Conservation (phyloP, 305 asterid genomes). For the Withania somnifera region DNA sequence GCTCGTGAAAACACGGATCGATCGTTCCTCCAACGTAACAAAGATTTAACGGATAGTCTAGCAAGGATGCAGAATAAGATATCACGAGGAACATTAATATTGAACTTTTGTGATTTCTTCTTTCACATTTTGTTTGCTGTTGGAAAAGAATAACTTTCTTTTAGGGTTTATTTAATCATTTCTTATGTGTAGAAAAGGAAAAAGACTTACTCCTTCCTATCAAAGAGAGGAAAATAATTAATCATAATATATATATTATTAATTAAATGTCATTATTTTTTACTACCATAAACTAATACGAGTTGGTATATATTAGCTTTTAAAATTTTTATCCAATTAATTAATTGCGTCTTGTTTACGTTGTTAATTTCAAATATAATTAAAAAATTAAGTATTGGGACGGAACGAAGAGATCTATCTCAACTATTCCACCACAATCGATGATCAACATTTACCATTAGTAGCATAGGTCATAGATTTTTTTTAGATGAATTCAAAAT, state of each 20-base stretch:
- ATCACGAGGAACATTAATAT: neutral
- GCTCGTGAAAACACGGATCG: no score
- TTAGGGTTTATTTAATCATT: neutral
- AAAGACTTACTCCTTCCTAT: neutral
- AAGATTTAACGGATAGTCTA: no score
- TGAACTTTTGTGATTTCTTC: neutral
- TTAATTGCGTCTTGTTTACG: no score
- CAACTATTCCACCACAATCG: no score
- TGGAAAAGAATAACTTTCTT: neutral
- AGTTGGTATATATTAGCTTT: neutral
- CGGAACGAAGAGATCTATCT: no score
- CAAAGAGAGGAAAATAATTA: neutral
- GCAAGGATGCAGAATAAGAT: neutral
- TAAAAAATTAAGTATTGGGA: no score
- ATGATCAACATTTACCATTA: no score
- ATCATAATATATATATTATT: neutral
- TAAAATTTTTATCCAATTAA: neutral
- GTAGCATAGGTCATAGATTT: no score
- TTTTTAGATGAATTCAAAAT: no score
- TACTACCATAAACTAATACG: neutral
- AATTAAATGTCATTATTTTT: neutral
- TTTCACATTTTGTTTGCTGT: neutral
- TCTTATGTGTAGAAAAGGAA: neutral
- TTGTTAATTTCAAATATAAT: no score
- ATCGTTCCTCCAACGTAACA: no score